Percentiles rank a stretch among this genome's conserved stretches.
These are phyloP conservation scores for Avena eriantha DNA, from an alignment of 176 grass and related monocot species.

Conservation along the genomic window DNA sequence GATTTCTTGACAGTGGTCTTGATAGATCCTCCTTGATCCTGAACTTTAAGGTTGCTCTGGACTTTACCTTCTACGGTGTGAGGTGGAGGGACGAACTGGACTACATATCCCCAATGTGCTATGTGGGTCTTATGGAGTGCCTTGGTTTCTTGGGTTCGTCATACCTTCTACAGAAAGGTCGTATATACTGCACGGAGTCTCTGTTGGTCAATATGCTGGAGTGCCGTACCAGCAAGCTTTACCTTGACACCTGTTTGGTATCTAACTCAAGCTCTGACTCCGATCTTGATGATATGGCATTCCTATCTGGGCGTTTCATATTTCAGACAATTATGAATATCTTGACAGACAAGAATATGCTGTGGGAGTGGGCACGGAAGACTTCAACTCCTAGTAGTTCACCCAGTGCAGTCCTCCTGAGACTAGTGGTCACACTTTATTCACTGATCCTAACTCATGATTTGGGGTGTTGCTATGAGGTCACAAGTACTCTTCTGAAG, in stretches of 20 bases:
- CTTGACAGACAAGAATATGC: neutral
- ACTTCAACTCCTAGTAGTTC: constrained; percentile 16
- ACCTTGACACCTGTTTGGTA: constrained; percentile 48
- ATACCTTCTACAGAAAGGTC: constrained; percentile 19
- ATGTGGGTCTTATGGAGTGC: constrained; percentile 63
- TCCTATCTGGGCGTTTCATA: constrained; percentile 38
- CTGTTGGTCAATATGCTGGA: constrained; percentile 61
- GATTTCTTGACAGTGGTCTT: constrained; percentile 50
- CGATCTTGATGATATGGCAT: neutral
- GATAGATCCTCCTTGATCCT: constrained; percentile 37
- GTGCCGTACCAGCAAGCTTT: constrained; percentile 51
- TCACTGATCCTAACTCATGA: constrained; percentile 41
- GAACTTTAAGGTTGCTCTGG: constrained; percentile 53
- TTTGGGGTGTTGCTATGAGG: constrained; percentile 12
- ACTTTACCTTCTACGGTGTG: constrained; percentile 32
- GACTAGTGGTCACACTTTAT: constrained; percentile 61
- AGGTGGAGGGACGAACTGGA: constrained; percentile 40
- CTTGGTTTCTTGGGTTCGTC: constrained; percentile 63
- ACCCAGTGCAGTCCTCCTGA: constrained; percentile 42
- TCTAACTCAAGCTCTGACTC: neutral
- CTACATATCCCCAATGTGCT: constrained; percentile 67
- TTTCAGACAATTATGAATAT: constrained; percentile 5
- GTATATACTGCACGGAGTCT: constrained; percentile 59
- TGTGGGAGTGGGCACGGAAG: constrained; percentile 45
- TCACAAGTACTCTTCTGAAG: constrained; percentile 33